Percentiles rank a stretch among this genome's conserved stretches.
phyloP scores from a whole-genome alignment of 2,329 filamentous ascomycete genomes.

The Albifimbria verrucaria region DNA sequence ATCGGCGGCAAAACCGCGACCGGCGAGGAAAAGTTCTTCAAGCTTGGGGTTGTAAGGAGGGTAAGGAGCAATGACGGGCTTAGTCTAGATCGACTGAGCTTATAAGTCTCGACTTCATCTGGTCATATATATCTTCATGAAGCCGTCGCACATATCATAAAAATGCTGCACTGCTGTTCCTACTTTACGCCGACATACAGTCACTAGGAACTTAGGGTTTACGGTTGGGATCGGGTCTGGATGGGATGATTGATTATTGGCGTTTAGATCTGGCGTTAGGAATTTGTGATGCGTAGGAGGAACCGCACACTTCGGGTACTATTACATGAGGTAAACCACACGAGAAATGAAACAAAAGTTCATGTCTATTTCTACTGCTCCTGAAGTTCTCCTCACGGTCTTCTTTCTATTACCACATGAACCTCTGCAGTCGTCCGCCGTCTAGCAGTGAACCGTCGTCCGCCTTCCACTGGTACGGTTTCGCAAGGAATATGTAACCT shows the following conservation, averaged over 20 bases:
- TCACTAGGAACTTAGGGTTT: too few species aligned
- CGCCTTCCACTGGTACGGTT: conserved; percentile 63
- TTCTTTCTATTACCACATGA: conserved; percentile 65
- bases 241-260: too few species aligned
- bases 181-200: too few species aligned
- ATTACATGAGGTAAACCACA: conserved; percentile 13
- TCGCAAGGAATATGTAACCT: conserved; percentile 67
- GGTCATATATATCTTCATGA: too few species aligned
- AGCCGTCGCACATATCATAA: too few species aligned
- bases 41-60: conserved; percentile 70
- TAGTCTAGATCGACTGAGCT: conserved; percentile 71
- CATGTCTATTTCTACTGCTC: conserved; percentile 6
- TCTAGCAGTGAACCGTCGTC: conserved; percentile 51
- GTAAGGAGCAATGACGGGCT: conserved; percentile 71
- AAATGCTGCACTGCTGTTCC: too few species aligned
- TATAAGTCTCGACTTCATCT: conserved; percentile 46
- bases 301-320: neutral
- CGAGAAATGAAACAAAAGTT: conserved; percentile 11
- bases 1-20: conserved; percentile 72
- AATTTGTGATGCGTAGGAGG: neutral
- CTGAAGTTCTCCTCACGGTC: neutral
- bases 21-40: conserved; percentile 80
- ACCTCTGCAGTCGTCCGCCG: conserved; percentile 62
- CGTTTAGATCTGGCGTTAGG: conserved; percentile 10
- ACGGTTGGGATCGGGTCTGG: too few species aligned